Evolutionary conservation across 495 filamentous ascomycete species (phyloP).

Genomic region (Penicillium parvum): DNA sequence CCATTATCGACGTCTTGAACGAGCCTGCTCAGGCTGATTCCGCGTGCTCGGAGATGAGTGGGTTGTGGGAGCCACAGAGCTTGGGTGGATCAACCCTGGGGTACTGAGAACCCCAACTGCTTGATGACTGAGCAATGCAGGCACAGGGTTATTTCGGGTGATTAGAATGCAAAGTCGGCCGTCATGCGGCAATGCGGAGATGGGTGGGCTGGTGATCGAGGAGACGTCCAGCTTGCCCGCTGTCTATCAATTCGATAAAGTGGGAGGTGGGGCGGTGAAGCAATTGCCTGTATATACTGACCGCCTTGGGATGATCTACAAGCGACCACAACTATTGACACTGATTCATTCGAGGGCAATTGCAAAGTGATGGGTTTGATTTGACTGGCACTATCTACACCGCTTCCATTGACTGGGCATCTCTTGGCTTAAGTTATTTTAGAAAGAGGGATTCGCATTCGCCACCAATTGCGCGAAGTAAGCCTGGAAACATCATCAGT

Average conservation of each 20-base stretch:
- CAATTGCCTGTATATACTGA: too few species aligned
- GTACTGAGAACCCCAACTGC: constrained; percentile 27
- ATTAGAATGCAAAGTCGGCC: constrained; percentile 2
- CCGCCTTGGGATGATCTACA: constrained; percentile 16
- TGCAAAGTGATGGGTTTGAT: too few species aligned
- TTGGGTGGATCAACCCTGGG: constrained; percentile 31
- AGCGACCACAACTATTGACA: too few species aligned
- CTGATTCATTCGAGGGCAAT: too few species aligned
- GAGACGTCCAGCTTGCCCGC: constrained; percentile 10
- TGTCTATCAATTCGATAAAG: constrained; percentile 9
- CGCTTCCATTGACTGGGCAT: too few species aligned
- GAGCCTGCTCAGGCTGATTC: constrained; percentile 4
- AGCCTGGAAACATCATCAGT: constrained; percentile 17
- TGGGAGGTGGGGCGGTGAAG: too few species aligned
- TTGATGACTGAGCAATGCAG: constrained; percentile 17
- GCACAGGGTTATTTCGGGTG: background rate
- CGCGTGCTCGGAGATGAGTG: constrained; percentile 6
- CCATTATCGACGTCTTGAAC: constrained; percentile 51
- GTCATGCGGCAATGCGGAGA: background rate
- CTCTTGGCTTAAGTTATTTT: too few species aligned
- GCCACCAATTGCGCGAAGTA: constrained; percentile 61
- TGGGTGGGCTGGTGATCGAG: constrained; percentile 6
- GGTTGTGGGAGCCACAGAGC: constrained; percentile 25
- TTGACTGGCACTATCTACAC: too few species aligned
- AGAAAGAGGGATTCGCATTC: constrained; percentile 58